phyloP scores from a whole-genome alignment of 805 yeast species.

The Grigorovia jiainica region DNA sequence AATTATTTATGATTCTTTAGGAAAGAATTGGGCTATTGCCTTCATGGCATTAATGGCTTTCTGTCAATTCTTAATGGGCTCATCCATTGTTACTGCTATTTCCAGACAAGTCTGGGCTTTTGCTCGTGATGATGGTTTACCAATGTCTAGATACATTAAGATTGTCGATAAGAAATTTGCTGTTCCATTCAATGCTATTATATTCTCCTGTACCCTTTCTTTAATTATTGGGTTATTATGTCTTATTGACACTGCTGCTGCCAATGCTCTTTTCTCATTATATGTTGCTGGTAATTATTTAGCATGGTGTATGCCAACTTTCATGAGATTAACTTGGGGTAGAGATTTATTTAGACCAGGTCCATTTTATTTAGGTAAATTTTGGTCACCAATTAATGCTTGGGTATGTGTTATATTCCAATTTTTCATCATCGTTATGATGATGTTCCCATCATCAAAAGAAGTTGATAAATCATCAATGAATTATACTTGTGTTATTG shows the following conservation, averaged over 20 bases:
- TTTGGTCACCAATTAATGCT: constrained; percentile 37
- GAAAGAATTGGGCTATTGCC: constrained; percentile 56
- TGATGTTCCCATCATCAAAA: constrained; percentile 49
- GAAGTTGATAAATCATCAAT: constrained; percentile 34
- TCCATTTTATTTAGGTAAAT: constrained; percentile 50
- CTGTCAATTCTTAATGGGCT: constrained; percentile 62
- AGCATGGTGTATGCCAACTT: constrained; percentile 34
- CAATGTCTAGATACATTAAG: constrained; percentile 46
- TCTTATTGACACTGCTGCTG: constrained; percentile 33
- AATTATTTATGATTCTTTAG: constrained; percentile 50
- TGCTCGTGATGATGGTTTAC: constrained; percentile 77
- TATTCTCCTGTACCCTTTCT: constrained; percentile 31
- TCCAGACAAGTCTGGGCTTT: constrained; percentile 64
- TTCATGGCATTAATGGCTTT: constrained; percentile 49
- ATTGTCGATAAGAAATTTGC: constrained; percentile 44
- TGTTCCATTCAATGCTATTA: constrained; percentile 60
- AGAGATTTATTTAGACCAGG: too few species aligned
- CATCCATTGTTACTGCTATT: constrained; percentile 50
- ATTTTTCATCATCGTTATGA: constrained; percentile 42
- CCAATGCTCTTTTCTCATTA: constrained; percentile 36
- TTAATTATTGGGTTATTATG: constrained; percentile 32
- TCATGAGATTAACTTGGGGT: constrained; percentile 35
- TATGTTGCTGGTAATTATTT: constrained; percentile 35
- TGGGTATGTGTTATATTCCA: constrained; percentile 43
- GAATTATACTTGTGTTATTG: constrained; percentile 66